phyloP scores from a whole-genome alignment of 768 basidiomycete species.

The Trametes maxima region DNA sequence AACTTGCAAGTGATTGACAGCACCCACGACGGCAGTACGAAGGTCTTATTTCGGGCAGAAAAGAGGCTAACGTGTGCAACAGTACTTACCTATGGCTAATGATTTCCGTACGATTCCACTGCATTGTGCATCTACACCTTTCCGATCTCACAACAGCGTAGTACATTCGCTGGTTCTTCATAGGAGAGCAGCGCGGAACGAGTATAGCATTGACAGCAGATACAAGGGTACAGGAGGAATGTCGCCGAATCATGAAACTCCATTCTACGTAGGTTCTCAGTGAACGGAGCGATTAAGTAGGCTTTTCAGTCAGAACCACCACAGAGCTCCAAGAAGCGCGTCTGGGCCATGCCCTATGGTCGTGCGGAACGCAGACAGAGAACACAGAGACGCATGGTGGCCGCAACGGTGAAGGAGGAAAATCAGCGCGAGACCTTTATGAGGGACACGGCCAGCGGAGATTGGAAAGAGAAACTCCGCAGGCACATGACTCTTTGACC shows the following conservation, averaged over 20 bases:
- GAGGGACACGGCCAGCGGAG: slow-evolving; percentile 30
- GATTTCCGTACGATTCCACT: no score
- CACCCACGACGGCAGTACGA: no score
- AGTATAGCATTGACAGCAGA: no score
- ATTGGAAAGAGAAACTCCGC: slow-evolving; percentile 24
- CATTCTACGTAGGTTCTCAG: slow-evolving; percentile 64
- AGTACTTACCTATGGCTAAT: no score
- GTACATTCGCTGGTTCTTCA: not conserved
- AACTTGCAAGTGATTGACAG: no score
- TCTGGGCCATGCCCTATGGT: slow-evolving; percentile 45
- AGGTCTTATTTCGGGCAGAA: no score
- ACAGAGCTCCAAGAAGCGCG: slow-evolving; percentile 37
- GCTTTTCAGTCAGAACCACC: slow-evolving; percentile 58
- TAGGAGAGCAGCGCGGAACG: no score
- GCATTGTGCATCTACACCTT: no score
- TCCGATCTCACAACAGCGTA: not conserved
- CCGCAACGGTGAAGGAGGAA: slow-evolving; percentile 40
- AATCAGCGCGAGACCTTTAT: slow-evolving; percentile 21
- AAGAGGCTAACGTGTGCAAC: no score
- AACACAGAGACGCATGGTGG: slow-evolving; percentile 51
- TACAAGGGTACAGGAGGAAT: slow-evolving; percentile 27
- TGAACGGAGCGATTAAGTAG: slow-evolving; percentile 86
- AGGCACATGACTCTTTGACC: slow-evolving; percentile 20
- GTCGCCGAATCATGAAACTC: slow-evolving; percentile 89
- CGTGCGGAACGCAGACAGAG: slow-evolving; percentile 63